Evolutionary conservation across 2,329 filamentous ascomycete genomes (phyloP), one percentile per base, ranked within the genome.

Genomic region (Epichloe baconii): DNA sequence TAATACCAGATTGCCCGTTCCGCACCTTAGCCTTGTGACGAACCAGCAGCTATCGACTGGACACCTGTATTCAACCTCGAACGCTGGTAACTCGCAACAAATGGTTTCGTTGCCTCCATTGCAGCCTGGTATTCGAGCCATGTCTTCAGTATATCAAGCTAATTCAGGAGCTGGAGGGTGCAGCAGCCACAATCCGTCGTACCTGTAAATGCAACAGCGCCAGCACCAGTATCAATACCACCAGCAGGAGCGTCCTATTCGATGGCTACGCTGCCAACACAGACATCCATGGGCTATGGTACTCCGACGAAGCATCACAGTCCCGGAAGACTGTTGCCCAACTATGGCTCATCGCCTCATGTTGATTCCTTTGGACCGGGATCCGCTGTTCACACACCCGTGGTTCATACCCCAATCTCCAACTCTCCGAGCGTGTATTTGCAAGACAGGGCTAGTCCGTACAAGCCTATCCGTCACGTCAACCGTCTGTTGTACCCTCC

Each of bases 401-500:
- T 68, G 40, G 59, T 59, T 4, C 77, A 82, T 47, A 79, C 82
- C 8, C 82, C 85, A 5, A 79, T 81, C 44, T 84, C 86, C 35
- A 78, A 93, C 56, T 97, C 93, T 35, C 91, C 91, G 1, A 90
- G 86, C 11, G 80, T 88, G 61, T 94, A 94, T 67, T 74, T 96
- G 38, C 85, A 87, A 61, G 88, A 95, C 64, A 80, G 93, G 52
- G 83, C 86, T 56, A 97, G 91, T 51, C 93, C 93, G 3, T 97
- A 97, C 68, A 86, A 88, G 56, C 91, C 91, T 1, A 85, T 96
- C 40, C 85, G 90, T 49, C 80, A 88, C 54, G 88, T 96, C 53
- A 89, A 93, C 58, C 95, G 88, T 0, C 78, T 97, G n/a, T 75
- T 96, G 34, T 88, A 93, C 53, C 90, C 90, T 35, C 88, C 89